Evolutionary conservation across 2,329 filamentous ascomycete genomes (phyloP), one percentile per base, ranked within the genome.

Genomic region (Hypoxylon sp.): DNA sequence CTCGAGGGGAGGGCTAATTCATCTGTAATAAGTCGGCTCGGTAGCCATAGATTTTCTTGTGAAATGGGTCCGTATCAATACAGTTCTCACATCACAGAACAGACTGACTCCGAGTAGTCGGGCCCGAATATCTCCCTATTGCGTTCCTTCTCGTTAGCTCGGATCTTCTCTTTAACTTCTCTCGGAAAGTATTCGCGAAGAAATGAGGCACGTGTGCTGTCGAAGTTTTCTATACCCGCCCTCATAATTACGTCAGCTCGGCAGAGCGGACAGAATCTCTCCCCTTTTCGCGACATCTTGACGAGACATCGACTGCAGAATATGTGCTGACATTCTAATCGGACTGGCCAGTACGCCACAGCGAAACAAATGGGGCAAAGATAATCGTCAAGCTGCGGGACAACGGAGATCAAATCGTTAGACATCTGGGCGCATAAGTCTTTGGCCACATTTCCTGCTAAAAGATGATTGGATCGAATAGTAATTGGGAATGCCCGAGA

Each of bases 241-340:
- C 85, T 81, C 81, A 93, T 85, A 10, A 97, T 87, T 0, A 90
- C 91, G 63, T 90, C 86, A 17, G 88, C 86, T 63, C 94, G 86
- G 77, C 93, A 97, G 59, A 96, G 82, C 0, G 93, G 93, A 75
- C 93, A 97, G 56, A 87, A 83, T 38, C 86, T 85, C 75, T 91
- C 89, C 65, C 85, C 84, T 41, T 88, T 87, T 49, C 89, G 88
- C 77, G 96, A 93, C 81, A 97, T 88, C 73, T 92, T 89, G 68
- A 97, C 89, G 52, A 95, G 85, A 76, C 93, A 97, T 2, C 92
- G 86, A 62, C 96, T 95, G 80, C 93, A 97, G 75, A 95, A 94
- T 13, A 94, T 82, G 72, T 96, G 93, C 28, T 86, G 82, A 78
- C 93, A 97, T 13, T 86, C 85, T 34, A 97, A 83, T 23, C 90